phyloP scores from a whole-genome alignment of 495 filamentous ascomycete genomes.

The Geopyxis carbonaria region DNA sequence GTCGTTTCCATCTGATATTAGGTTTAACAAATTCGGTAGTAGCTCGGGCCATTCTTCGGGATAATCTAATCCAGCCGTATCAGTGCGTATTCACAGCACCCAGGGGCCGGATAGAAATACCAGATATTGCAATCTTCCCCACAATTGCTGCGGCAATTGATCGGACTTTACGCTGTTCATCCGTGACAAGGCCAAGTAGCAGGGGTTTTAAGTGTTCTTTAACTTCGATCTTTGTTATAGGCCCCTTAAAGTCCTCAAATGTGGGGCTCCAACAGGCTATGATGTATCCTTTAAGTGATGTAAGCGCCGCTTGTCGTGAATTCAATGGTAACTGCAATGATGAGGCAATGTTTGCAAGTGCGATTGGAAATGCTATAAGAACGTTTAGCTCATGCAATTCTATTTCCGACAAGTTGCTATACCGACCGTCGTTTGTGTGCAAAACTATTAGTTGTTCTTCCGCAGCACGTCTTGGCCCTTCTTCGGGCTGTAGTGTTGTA shows the following conservation, averaged over 20 bases:
- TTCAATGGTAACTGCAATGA: constrained; percentile 51
- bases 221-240: constrained; percentile 42
- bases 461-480: constrained; percentile 20
- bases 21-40: constrained; percentile 58
- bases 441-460: constrained; percentile 22
- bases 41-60: constrained; percentile 84
- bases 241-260: constrained; percentile 45
- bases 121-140: constrained; percentile 69
- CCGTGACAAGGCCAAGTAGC: constrained; percentile 63
- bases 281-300: constrained; percentile 65
- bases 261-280: constrained; percentile 53
- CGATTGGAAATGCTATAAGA: constrained; percentile 49
- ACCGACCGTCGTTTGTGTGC: constrained; percentile 16
- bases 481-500: constrained; percentile 5
- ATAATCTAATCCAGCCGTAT: constrained; percentile 43
- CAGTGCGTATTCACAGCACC: background rate
- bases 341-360: constrained; percentile 59
- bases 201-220: constrained; percentile 54
- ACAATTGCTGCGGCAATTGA: constrained; percentile 72
- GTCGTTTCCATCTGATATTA: constrained; percentile 55
- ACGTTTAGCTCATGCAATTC: constrained; percentile 2
- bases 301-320: constrained; percentile 66
- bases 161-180: constrained; percentile 71
- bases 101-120: constrained; percentile 6
- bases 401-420: background rate